Evolutionary conservation across 164 flowering plant species (phyloP).

Genomic region (Piper betle): DNA sequence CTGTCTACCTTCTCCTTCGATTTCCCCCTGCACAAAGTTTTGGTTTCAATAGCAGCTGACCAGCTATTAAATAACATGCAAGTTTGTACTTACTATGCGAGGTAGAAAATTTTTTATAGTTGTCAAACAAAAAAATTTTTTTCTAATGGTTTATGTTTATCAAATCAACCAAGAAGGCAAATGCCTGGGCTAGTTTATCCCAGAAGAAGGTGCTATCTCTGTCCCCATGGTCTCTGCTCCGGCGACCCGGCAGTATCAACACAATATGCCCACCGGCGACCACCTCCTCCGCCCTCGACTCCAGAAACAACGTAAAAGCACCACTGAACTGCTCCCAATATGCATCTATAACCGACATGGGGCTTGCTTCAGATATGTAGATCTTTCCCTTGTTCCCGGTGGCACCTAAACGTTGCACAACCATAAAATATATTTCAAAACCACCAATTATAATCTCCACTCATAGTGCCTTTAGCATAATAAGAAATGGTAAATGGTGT

Average conservation of each 20-base stretch:
- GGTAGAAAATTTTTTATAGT: no score
- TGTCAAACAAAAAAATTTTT: background rate
- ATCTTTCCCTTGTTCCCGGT: slow-evolving; percentile 56
- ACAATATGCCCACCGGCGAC: slow-evolving; percentile 59
- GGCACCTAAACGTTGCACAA: slow-evolving; percentile 39
- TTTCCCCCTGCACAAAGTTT: slow-evolving; percentile 33
- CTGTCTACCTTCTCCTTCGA: slow-evolving; percentile 49
- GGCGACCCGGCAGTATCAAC: slow-evolving; percentile 47
- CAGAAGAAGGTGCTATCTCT: slow-evolving; percentile 54
- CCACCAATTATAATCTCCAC: background rate
- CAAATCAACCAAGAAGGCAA: slow-evolving; percentile 36
- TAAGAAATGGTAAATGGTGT: no score
- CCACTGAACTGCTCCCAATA: slow-evolving; percentile 47
- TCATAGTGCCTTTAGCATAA: no score
- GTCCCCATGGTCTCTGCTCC: slow-evolving; percentile 32
- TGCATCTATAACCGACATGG: slow-evolving; percentile 32
- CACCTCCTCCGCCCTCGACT: slow-evolving; percentile 49
- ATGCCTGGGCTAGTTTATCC: slow-evolving; percentile 46
- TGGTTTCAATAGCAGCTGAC: background rate
- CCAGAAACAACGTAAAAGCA: slow-evolving; percentile 52
- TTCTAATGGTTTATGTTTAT: slow-evolving; percentile 16
- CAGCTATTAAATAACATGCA: no score
- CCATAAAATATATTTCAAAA: background rate
- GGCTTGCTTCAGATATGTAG: slow-evolving; percentile 52
- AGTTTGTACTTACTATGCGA: no score